Base-by-base conservation (phyloP, 2,329 filamentous ascomycete species). In the Parascedosporium putredinis region DNA sequence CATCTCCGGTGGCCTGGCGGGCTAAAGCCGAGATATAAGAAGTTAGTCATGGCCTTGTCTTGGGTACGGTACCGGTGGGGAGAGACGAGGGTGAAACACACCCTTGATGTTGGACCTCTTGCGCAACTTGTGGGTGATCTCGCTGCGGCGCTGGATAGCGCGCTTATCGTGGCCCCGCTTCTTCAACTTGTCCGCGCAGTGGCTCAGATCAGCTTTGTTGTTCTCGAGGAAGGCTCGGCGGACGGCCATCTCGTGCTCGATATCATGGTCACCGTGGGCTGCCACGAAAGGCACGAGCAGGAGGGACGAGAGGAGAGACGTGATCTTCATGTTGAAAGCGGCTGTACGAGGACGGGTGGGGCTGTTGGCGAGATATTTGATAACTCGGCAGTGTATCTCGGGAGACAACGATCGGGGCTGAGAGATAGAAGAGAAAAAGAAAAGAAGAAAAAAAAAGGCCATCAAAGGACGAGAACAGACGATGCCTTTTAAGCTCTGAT, bases 231-330 rank as follows among this genome's bases (percentile, higher is more conserved):
- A 76, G 0, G 67, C 61, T 24, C 70, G 70, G 31, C 74, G 73
- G 60, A 75, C 71, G 9, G 66, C 65, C 27, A 71, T 67, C 59
- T 78, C 75, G 8, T 72, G 62, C 40, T 62, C 61, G 34, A 72
- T 53, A 47, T 75, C 67, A 53, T 76, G 72, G 52, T 73, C 73
- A 1, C 73, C 73, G 52, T 78, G 71, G 18, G 70, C 70, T 16
- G 55, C 45, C 45, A 47, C 56, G 5, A 56, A 45, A 14, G 50
- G 47, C 25, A 51, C 18, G n/a, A 54, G 31, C 14, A 52, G 49
- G 31, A 57, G 50, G 4, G 52, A 38, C 42, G 51, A 38, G 25
- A 42, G 18, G 38, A 42, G 38, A 22, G 38, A 20, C 10, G 38
- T 20, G 23, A 42, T 20, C 20, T 42, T 42, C 38, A 42, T 42